Evolutionary conservation across 1,284 basidiomycete genomes (phyloP).

Genomic region (Cerioporus squamosus): DNA sequence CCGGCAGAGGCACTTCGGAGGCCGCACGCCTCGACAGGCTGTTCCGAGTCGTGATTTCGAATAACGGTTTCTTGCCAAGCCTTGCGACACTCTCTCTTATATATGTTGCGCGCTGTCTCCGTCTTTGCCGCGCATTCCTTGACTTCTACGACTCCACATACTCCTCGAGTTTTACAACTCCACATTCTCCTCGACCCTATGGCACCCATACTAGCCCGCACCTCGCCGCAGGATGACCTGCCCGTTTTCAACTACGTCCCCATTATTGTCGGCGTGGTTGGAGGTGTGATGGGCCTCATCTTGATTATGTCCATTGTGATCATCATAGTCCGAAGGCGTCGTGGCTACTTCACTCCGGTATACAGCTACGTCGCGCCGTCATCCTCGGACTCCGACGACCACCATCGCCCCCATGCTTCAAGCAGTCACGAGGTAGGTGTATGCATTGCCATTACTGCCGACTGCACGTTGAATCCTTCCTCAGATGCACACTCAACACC

Average conservation of each 20-base stretch:
- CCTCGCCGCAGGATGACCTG: neutral
- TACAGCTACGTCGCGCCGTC: neutral
- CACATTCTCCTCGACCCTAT: neutral
- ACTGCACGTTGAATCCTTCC: too few relatives aligned
- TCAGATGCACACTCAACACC: too few relatives aligned
- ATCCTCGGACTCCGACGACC: neutral
- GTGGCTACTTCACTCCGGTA: neutral
- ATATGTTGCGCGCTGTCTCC: too few relatives aligned
- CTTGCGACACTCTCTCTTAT: too few relatives aligned
- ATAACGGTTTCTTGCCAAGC: too few relatives aligned
- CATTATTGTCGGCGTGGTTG: neutral
- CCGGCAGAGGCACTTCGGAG: too few relatives aligned
- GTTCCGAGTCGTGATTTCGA: too few relatives aligned
- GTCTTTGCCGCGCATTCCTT: too few relatives aligned
- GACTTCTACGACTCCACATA: too few relatives aligned
- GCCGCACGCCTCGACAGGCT: too few relatives aligned
- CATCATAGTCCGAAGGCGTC: neutral
- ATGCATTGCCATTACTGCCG: too few relatives aligned
- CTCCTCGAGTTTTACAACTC: too few relatives aligned
- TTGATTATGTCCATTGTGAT: neutral
- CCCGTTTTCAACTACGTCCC: neutral
- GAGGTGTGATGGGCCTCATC: neutral
- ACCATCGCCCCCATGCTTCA: neutral
- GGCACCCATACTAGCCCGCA: neutral
- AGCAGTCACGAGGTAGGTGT: neutral